phyloP scores from a whole-genome alignment of 164 flowering plant species.

The Pachysandra terminalis region DNA sequence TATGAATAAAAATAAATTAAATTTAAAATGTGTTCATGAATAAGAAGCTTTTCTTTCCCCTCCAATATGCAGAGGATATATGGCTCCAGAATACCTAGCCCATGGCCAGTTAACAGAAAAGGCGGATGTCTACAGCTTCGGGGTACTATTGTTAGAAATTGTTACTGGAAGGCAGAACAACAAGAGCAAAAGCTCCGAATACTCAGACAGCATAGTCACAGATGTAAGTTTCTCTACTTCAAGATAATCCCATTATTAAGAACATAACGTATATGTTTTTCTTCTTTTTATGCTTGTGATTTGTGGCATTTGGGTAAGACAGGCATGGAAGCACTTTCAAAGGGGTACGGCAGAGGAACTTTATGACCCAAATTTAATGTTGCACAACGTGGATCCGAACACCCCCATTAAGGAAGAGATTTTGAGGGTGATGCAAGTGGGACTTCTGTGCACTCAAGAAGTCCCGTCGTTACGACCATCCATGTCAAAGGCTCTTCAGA shows the following conservation, averaged over 20 bases:
- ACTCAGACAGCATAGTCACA: constrained; percentile 62
- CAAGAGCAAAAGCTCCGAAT: constrained; percentile 48
- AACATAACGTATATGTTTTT: background rate
- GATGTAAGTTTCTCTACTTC: constrained; percentile 35
- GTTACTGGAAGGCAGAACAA: constrained; percentile 49
- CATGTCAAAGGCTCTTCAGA: constrained; percentile 61
- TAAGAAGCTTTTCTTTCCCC: background rate
- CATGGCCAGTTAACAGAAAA: constrained; percentile 62
- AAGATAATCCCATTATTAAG: background rate
- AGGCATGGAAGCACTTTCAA: constrained; percentile 73
- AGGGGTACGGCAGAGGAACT: constrained; percentile 39
- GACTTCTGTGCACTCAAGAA: constrained; percentile 89
- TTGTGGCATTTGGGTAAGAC: constrained; percentile 16
- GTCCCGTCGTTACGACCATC: constrained; percentile 54
- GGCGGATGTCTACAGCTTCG: constrained; percentile 73
- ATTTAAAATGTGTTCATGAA: too few relatives aligned
- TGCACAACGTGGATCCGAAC: constrained; percentile 26
- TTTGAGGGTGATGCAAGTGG: constrained; percentile 62
- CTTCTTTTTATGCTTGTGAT: background rate
- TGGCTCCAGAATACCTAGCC: constrained; percentile 77
- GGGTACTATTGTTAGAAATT: constrained; percentile 63
- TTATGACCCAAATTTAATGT: constrained; percentile 53
- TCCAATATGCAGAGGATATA: constrained; percentile 46
- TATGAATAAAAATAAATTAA: too few relatives aligned
- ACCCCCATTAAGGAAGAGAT: constrained; percentile 36